Conservation (phyloP, 2,329 filamentous ascomycete genomes). For the Calonectria pauciramosa region DNA sequence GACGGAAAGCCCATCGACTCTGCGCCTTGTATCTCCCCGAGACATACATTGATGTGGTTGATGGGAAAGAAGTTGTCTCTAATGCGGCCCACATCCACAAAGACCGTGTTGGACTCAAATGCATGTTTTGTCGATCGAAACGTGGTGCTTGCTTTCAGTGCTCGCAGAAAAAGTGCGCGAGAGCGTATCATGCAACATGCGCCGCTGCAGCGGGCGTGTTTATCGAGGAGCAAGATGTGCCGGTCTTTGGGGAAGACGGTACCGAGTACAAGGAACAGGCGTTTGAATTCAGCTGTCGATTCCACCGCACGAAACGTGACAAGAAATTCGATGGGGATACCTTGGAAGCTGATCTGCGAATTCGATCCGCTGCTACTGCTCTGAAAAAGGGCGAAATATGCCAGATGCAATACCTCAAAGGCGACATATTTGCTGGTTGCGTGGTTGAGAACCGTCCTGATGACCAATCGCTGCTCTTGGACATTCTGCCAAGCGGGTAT, state of each 20-base stretch:
- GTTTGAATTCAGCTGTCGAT: slow-evolving; percentile 94
- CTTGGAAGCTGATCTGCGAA: slow-evolving; percentile 78
- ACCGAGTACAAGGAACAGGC: slow-evolving; percentile 93
- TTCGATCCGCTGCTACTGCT: slow-evolving; percentile 76
- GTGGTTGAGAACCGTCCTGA: slow-evolving; percentile 85
- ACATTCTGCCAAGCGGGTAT: slow-evolving; percentile 88
- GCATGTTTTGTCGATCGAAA: slow-evolving; percentile 93
- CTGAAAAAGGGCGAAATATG: slow-evolving; percentile 82
- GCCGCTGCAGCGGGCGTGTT: slow-evolving; percentile 93
- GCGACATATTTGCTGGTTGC: slow-evolving; percentile 91
- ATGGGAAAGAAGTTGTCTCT: slow-evolving; percentile 80
- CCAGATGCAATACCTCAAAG: slow-evolving; percentile 86
- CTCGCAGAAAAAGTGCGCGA: slow-evolving; percentile 91
- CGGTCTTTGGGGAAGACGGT: slow-evolving; percentile 90
- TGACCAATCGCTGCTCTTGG: slow-evolving; percentile 83
- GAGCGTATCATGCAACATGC: slow-evolving; percentile 95
- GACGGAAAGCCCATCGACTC: slow-evolving; percentile 86
- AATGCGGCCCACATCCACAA: slow-evolving; percentile 88
- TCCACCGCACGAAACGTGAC: slow-evolving; percentile 90
- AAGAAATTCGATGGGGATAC: slow-evolving; percentile 78
- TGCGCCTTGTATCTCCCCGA: slow-evolving; percentile 95
- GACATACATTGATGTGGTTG: slow-evolving; percentile 83
- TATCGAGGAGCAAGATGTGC: slow-evolving; percentile 87
- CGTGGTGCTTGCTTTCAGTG: slow-evolving; percentile 98
- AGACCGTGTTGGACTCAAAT: slow-evolving; percentile 91